Conservation (phyloP, 2,329 filamentous ascomycete species). For the Hymenoscyphus fraxineus region DNA sequence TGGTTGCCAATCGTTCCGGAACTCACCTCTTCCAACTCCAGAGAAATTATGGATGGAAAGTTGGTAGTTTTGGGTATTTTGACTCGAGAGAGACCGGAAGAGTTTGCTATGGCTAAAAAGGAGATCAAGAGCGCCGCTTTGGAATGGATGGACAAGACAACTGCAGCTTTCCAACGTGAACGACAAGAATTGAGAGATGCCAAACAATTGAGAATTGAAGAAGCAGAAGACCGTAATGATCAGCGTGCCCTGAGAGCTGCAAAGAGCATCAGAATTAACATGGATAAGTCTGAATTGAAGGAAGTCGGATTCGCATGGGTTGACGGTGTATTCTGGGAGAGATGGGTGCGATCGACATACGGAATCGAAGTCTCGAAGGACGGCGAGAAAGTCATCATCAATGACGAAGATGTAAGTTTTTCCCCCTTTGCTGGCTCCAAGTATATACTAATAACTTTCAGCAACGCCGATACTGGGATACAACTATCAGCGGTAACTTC, state of each 20-base stretch:
- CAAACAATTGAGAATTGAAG: slow-evolving; percentile 93
- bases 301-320: slow-evolving; percentile 97
- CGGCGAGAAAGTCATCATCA: slow-evolving; percentile 91
- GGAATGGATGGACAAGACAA: slow-evolving; percentile 98
- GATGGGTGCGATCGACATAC: slow-evolving; percentile 94
- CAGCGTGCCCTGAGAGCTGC: slow-evolving; percentile 80
- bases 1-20: slow-evolving; percentile 97
- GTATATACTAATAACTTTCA: slow-evolving; percentile 43
- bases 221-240: slow-evolving; percentile 90
- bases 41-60: slow-evolving; percentile 92
- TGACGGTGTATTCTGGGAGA: slow-evolving; percentile 94
- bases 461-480: slow-evolving; percentile 95
- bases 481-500: slow-evolving; percentile 79
- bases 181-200: slow-evolving; percentile 88
- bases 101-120: slow-evolving; percentile 72
- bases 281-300: slow-evolving; percentile 81
- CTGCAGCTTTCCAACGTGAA: slow-evolving; percentile 86
- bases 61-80: slow-evolving; percentile 91
- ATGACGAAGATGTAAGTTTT: slow-evolving; percentile 85
- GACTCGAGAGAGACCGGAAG: slow-evolving; percentile 72
- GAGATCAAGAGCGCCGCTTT: slow-evolving; percentile 94
- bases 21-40: slow-evolving; percentile 83
- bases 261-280: slow-evolving; percentile 87
- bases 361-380: slow-evolving; percentile 79
- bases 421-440: neutral